These are phyloP conservation scores for Fraxinus americana DNA, from an alignment of 257 asterid genomes.

Conservation along the genomic window DNA sequence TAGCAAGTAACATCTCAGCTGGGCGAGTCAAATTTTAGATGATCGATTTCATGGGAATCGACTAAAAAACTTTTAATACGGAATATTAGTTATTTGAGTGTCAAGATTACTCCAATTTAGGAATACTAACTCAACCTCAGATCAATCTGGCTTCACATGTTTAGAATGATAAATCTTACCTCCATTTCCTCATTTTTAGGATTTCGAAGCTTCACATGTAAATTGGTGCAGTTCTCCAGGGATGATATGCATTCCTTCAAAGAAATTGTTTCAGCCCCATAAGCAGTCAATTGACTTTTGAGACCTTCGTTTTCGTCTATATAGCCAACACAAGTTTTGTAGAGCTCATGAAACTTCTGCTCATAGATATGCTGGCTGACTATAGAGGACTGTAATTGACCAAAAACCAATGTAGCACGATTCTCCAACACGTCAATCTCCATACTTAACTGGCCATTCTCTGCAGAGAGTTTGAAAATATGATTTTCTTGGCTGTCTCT, in stretches of 20 bases:
- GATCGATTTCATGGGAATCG: neutral
- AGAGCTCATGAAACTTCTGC: constrained; percentile 75
- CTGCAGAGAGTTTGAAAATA: constrained; percentile 44
- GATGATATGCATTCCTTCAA: constrained; percentile 69
- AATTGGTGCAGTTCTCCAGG: constrained; percentile 57
- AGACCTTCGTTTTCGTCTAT: constrained; percentile 53
- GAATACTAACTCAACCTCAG: constrained; percentile 15
- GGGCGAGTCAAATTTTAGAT: neutral
- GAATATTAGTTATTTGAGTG: neutral
- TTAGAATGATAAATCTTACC: constrained; percentile 41
- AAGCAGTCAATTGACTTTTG: constrained; percentile 56
- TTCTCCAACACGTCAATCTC: constrained; percentile 58
- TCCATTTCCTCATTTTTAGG: constrained; percentile 47
- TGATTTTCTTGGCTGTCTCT: constrained; percentile 41
- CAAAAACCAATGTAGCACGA: constrained; percentile 47
- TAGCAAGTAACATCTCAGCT: neutral
- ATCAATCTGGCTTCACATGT: constrained; percentile 11
- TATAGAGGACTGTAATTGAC: constrained; percentile 60
- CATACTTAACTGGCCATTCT: constrained; percentile 38
- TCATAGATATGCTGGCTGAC: constrained; percentile 60
- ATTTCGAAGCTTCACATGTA: constrained; percentile 48
- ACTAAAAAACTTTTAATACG: no score
- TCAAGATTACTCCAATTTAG: constrained; percentile 6
- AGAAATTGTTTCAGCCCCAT: constrained; percentile 59
- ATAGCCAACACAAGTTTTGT: constrained; percentile 45